phyloP scores from a whole-genome alignment of 306 rosid genomes.

The Malus asiatica region DNA sequence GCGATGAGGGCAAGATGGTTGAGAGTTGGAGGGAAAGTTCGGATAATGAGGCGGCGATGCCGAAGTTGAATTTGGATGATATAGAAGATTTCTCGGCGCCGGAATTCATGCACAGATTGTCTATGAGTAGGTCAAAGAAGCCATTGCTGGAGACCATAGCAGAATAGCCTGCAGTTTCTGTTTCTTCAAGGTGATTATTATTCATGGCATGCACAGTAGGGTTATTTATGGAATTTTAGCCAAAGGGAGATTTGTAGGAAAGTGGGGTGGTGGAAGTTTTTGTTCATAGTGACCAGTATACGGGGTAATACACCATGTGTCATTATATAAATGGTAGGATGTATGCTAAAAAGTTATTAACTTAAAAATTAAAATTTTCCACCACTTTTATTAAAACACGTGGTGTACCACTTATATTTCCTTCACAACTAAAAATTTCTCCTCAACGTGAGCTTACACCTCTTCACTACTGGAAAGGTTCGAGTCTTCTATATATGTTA shows the following conservation, averaged over 20 bases:
- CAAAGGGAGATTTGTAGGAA: neutral
- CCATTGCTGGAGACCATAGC: constrained; percentile 76
- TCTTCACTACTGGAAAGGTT: no score
- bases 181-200: constrained; percentile 2
- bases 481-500: no score
- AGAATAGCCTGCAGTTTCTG: constrained; percentile 43
- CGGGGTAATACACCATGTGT: no score
- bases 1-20: neutral
- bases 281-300: no score
- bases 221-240: neutral
- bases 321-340: no score
- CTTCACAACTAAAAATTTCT: no score
- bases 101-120: constrained; percentile 51
- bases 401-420: no score
- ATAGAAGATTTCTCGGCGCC: constrained; percentile 49
- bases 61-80: constrained; percentile 49
- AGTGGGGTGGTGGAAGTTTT: neutral
- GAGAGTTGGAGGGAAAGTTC: neutral
- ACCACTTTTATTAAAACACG: no score
- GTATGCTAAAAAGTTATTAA: no score
- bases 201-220: neutral
- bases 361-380: no score
- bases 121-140: constrained; percentile 67
- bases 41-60: neutral
- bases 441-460: no score